Base-by-base conservation (phyloP, 208 protist genomes). In the Trypanosoma caninum region DNA sequence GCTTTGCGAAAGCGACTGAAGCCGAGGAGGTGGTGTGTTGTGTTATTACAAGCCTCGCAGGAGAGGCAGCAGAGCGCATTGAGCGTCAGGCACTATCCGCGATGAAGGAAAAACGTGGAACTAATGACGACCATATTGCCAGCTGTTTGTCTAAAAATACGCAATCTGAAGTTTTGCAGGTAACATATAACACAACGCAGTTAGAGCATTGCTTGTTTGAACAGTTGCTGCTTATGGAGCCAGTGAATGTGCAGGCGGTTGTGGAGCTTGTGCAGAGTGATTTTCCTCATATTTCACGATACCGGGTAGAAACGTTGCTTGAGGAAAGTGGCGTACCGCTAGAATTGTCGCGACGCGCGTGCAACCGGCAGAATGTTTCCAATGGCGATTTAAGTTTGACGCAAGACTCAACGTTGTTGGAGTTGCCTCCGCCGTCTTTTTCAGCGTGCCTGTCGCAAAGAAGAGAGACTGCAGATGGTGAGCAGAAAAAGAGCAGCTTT, bases 211-310 rank as follows among this genome's bases (percentile, higher is more conserved):
- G 67, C 14, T 25, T 47, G 11, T 88, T 78, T 47, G 83, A 93
- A 30, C 47, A 72, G 20, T 50, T 86, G 3, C 61, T 94, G 35
- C 64, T 94, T 34, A 65, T 86, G 27, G 84, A 90, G 60, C 78
- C 84, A 9, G 68, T 78, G 0, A 68, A 86, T 62, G 42, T 76
- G 28, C 72, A 79, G 16, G 74, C 70, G 1, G 72, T 67, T 8
- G 54, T 63, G 23, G 50, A 20, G 0, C 20, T 71, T 1, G 84
- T 91, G 11, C 77, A 77, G 64, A 41, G 45, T 10, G 71, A 80
- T 20, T 94, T 94, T 67, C 70, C 80, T 1, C 69, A 79, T 53
- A 60, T 94, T 3, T 46, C 78, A 2, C 59, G 64, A 18, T 44
- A 62, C 6, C 72, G 76, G 34, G 72, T 94, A 22, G 76, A 84